Conservation (phyloP, 2,329 filamentous ascomycete species). For the Chaetomiaceae sp. region DNA sequence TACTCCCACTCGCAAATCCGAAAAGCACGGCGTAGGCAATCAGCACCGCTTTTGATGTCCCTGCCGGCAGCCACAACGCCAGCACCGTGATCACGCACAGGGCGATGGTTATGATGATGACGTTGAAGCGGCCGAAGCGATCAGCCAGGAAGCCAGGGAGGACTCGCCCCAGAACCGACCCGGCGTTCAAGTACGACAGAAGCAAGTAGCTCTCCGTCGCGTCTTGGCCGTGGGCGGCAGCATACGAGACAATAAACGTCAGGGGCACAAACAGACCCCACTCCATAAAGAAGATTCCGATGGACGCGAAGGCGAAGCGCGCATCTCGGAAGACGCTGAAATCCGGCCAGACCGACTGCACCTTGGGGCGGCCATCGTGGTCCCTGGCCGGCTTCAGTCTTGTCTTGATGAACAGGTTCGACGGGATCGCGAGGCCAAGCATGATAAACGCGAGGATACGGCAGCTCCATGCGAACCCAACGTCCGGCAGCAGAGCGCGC, state of each 20-base stretch:
- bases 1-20: slow-evolving; percentile 74
- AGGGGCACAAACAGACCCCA: slow-evolving; percentile 70
- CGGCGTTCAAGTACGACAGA: slow-evolving; percentile 76
- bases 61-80: slow-evolving; percentile 66
- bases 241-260: slow-evolving; percentile 72
- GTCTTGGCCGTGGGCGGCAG: slow-evolving; percentile 56
- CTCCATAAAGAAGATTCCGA: slow-evolving; percentile 65
- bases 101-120: slow-evolving; percentile 64
- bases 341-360: slow-evolving; percentile 49
- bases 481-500: slow-evolving; percentile 40
- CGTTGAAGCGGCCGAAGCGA: slow-evolving; percentile 73
- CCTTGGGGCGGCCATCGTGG: slow-evolving; percentile 32
- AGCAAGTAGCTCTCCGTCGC: slow-evolving; percentile 64
- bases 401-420: slow-evolving; percentile 46
- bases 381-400: slow-evolving; percentile 47
- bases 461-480: slow-evolving; percentile 48
- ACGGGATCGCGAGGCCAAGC: slow-evolving; percentile 43
- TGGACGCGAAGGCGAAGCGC: slow-evolving; percentile 56
- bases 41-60: slow-evolving; percentile 50
- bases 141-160: slow-evolving; percentile 74
- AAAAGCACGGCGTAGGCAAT: slow-evolving; percentile 68
- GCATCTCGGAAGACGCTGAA: slow-evolving; percentile 57
- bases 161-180: slow-evolving; percentile 70
- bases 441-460: slow-evolving; percentile 49
- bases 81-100: slow-evolving; percentile 53